Evolutionary conservation across 2,329 filamentous ascomycete genomes (phyloP).

Genomic region (Zalaria sp.): DNA sequence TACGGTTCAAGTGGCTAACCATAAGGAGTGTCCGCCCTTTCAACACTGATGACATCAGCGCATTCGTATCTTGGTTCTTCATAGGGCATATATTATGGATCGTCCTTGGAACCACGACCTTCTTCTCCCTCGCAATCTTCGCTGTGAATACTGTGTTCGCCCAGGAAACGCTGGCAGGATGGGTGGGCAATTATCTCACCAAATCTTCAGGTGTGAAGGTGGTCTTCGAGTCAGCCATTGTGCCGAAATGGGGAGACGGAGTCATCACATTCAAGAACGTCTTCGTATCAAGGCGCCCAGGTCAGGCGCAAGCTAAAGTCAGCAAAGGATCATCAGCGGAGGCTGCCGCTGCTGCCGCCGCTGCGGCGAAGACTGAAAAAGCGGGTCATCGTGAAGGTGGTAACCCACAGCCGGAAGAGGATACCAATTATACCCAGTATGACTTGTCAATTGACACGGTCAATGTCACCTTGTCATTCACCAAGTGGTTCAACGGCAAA

Average conservation of each 20-base stretch:
- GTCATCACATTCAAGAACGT: constrained; percentile 96
- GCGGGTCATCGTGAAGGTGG: constrained; percentile 17
- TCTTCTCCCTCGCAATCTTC: constrained; percentile 82
- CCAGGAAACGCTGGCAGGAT: constrained; percentile 86
- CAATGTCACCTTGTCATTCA: constrained; percentile 89
- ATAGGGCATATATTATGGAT: constrained; percentile 91
- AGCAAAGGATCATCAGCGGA: constrained; percentile 80
- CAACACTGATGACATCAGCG: constrained; percentile 92
- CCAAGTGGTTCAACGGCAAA: constrained; percentile 99
- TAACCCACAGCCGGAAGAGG: constrained; percentile 44
- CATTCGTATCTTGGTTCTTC: constrained; percentile 89
- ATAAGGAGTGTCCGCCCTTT: constrained; percentile 88
- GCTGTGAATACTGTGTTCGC: constrained; percentile 93
- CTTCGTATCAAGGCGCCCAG: constrained; percentile 82
- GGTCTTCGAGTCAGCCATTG: constrained; percentile 94
- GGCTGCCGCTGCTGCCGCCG: constrained; percentile 74
- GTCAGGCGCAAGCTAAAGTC: constrained; percentile 67
- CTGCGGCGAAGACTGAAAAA: constrained; percentile 40
- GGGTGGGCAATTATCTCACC: constrained; percentile 91
- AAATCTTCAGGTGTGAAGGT: constrained; percentile 86
- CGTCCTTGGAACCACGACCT: constrained; percentile 91
- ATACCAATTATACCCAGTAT: constrained; percentile 96
- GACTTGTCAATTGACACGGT: constrained; percentile 90
- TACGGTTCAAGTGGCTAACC: constrained; percentile 95
- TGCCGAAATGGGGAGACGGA: constrained; percentile 87